Base-by-base conservation (phyloP, 345 rosid species). In the Eutrema japonicum region DNA sequence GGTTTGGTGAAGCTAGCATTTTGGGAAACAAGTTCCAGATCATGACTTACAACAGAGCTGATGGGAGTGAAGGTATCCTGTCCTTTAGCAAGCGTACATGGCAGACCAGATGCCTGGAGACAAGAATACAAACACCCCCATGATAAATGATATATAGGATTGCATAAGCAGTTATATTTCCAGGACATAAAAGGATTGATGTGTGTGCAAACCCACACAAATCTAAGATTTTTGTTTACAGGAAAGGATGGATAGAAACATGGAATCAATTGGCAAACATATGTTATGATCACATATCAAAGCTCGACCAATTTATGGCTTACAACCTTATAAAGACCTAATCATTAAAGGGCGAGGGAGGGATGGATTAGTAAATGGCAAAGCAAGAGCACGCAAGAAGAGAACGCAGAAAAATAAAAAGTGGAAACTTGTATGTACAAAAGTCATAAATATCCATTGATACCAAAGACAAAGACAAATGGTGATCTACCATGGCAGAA, bases 11-110 rank as follows among this genome's bases (percentile, higher is more conserved):
- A 59, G 16, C 32, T 60, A 50, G 26, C 26, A 42, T 22, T 60
- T 45, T 68, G 27, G 38, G 22, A 12, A 61, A 73, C 40, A 55
- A 10, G 55, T 55, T 72, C 2, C 42, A 59, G 46, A 61, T 54
- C 11, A 66, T 64, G 55, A 77, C 96, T 87, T 83, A 92, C 97
- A 76, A 89, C 84, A 52, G 93, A 84, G 73, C 93, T 90, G 74
- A 95, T 92, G 3, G 97, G 96, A 4, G 99, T 90, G 76, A 92
- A 95, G 14, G 97, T 91, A 70, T 92, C 99, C 79, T 87, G 93
- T 49, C 90, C 99, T 81, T 95, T 92, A 43, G 96, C 92, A 64
- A 92, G 87, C 42, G 92, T 88, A 93, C 96, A 90, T 9, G 97
- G 99, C 65, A 95, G 97, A 71, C 99, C 96, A 64, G 89, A 87